Conservation (phyloP, 106 monocot species). For the Dendrobium nobile region DNA sequence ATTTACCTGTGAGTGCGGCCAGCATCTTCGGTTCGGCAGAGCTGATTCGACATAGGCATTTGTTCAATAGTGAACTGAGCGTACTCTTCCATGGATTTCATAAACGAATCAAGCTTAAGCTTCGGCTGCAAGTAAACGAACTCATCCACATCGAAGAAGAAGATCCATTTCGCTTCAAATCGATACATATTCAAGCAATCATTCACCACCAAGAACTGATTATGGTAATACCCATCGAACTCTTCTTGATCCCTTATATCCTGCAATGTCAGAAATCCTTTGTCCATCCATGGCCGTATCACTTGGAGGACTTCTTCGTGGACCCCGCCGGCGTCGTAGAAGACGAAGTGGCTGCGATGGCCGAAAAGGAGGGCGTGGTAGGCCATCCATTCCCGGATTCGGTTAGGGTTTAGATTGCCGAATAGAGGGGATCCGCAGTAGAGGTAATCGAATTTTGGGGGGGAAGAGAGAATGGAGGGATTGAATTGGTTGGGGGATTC, state of each 20-base stretch:
- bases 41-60: conserved; percentile 53
- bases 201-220: conserved; percentile 80
- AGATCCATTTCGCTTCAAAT: conserved; percentile 58
- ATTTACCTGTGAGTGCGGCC: conserved; percentile 28
- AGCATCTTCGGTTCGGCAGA: conserved; percentile 27
- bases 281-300: conserved; percentile 63
- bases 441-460: conserved; percentile 54
- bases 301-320: conserved; percentile 50
- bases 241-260: conserved; percentile 62
- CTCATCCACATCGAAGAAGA: conserved; percentile 89
- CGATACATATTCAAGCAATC: conserved; percentile 67
- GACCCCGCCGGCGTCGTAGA: conserved; percentile 77
- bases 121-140: conserved; percentile 45
- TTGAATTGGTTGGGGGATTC: conserved; percentile 34
- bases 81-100: conserved; percentile 28
- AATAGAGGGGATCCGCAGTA: conserved; percentile 78
- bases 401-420: conserved; percentile 55
- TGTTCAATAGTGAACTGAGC: conserved; percentile 67
- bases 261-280: conserved; percentile 46
- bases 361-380: conserved; percentile 66
- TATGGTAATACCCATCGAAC: conserved; percentile 86
- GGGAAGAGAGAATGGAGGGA: conserved; percentile 10
- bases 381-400: conserved; percentile 70
- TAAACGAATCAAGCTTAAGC: conserved; percentile 21
- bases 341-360: conserved; percentile 45